Evolutionary conservation across 2,329 filamentous ascomycete species (phyloP).

Genomic region (Simplicillium aogashimaense): DNA sequence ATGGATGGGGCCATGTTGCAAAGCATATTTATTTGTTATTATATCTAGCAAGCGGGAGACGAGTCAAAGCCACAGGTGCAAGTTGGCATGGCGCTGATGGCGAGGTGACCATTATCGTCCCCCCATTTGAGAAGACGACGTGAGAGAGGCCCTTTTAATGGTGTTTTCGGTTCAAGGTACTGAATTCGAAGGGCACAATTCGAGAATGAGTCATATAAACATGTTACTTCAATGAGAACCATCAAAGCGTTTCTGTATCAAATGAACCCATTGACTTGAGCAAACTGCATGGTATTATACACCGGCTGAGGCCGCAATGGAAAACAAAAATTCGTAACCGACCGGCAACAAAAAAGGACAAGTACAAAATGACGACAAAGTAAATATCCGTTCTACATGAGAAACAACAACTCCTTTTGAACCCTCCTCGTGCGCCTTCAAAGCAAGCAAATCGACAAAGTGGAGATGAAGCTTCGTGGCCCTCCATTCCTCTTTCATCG

Average conservation of each 20-base stretch:
- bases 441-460: not conserved
- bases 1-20: constrained; percentile 68
- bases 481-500: not conserved
- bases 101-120: constrained; percentile 33
- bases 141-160: no score
- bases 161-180: no score
- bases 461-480: not conserved
- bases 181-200: no score
- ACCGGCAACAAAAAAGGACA: no score
- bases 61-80: constrained; percentile 45
- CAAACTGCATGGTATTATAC: no score
- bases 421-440: not conserved
- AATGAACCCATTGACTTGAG: no score
- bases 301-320: no score
- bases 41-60: constrained; percentile 59
- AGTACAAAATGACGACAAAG: no score
- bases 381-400: not conserved
- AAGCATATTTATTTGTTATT: constrained; percentile 67
- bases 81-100: constrained; percentile 60
- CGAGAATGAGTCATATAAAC: no score
- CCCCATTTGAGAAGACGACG: constrained; percentile 10
- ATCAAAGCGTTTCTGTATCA: no score
- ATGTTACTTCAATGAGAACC: no score
- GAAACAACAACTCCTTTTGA: not conserved
- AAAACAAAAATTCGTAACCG: no score